phyloP scores from a whole-genome alignment of 257 asterid species.

The Nyctanthes arbortristis region DNA sequence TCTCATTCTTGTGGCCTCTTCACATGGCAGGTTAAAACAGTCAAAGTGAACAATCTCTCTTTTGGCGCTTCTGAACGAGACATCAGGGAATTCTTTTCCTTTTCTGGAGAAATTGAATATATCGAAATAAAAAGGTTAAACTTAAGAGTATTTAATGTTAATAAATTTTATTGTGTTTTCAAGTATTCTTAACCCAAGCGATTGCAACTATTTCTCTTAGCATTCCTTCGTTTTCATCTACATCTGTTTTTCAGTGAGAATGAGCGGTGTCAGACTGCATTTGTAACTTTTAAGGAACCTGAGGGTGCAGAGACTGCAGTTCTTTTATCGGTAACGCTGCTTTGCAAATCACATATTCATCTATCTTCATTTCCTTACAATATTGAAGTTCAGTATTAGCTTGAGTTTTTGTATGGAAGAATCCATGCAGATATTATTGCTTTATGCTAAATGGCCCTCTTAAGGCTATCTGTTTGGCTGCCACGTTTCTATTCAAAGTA shows the following conservation, averaged over 20 bases:
- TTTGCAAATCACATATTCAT: slow-evolving; percentile 17
- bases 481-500: neutral
- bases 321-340: slow-evolving; percentile 57
- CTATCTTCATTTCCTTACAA: neutral
- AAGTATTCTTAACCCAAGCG: slow-evolving; percentile 16
- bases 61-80: slow-evolving; percentile 59
- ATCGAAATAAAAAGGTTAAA: slow-evolving; percentile 62
- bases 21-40: slow-evolving; percentile 53
- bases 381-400: neutral
- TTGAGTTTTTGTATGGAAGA: neutral
- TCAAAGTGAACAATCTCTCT: slow-evolving; percentile 71
- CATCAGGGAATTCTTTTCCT: slow-evolving; percentile 73
- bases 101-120: slow-evolving; percentile 66
- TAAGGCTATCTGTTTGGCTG: neutral
- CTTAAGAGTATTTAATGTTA: slow-evolving; percentile 10
- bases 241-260: slow-evolving; percentile 42
- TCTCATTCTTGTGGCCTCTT: neutral
- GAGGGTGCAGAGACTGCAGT: slow-evolving; percentile 70
- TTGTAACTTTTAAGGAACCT: slow-evolving; percentile 62
- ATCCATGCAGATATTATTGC: neutral
- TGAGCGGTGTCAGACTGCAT: slow-evolving; percentile 60
- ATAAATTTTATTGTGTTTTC: neutral
- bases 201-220: neutral
- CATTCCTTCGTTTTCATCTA: slow-evolving; percentile 10
- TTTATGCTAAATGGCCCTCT: neutral